Percentiles rank a stretch among this genome's conserved stretches.
These are phyloP conservation scores for Gypsophila paniculata DNA, from an alignment of 179 eudicot genomes.

Conservation along the genomic window DNA sequence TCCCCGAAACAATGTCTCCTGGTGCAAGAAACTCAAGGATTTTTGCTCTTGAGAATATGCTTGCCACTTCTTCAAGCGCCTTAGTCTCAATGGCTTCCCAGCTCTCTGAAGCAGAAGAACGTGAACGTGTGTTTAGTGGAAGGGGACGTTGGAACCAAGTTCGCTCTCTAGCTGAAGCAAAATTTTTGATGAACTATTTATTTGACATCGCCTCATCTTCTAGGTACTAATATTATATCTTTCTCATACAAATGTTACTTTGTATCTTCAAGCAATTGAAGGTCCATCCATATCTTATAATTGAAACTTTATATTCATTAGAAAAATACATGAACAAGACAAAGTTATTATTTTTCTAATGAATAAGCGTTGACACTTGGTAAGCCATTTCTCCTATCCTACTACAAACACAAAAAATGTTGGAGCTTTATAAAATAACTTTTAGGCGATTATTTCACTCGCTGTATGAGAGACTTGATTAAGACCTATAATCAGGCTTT, in stretches of 20 bases:
- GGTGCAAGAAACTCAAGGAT: constrained; percentile 96
- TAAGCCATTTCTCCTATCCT: too few species aligned
- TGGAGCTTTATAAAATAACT: too few species aligned
- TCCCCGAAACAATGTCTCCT: constrained; percentile 80
- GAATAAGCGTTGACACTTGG: too few species aligned
- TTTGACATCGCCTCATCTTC: constrained; percentile 80
- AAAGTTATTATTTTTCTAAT: too few species aligned
- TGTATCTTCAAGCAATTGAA: not conserved
- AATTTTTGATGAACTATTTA: constrained; percentile 72
- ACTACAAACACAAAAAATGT: too few species aligned
- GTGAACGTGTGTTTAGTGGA: constrained; percentile 83
- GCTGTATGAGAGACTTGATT: too few species aligned
- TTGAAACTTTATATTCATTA: not conserved
- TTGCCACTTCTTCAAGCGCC: constrained; percentile 79
- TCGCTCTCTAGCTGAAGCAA: constrained; percentile 85
- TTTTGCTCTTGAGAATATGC: constrained; percentile 94
- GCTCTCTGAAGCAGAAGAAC: constrained; percentile 95
- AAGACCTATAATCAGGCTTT: too few species aligned
- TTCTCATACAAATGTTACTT: not conserved
- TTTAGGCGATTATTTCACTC: too few species aligned
- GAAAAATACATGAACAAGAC: not conserved
- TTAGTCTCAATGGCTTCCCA: constrained; percentile 98
- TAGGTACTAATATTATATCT: constrained; percentile 41
- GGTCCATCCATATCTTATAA: not conserved
- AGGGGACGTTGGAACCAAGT: constrained; percentile 96